A percentile compares a stretch with the other conserved stretches of the same genome.
These are phyloP conservation scores for Erysimum pusillum DNA, from an alignment of 441 rosid genomes.

Conservation along the genomic window DNA sequence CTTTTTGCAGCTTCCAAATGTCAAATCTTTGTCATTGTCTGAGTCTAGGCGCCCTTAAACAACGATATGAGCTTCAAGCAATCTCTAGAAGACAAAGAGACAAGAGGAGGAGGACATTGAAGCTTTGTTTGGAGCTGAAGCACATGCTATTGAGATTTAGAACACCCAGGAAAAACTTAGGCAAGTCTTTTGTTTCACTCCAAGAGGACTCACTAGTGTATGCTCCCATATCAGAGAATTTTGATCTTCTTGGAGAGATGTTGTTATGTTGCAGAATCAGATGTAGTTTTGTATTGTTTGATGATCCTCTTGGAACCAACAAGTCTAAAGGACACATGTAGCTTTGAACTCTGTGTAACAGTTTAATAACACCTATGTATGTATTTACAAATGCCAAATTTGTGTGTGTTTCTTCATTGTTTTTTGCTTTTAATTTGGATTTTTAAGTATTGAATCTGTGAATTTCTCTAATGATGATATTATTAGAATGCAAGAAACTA, in stretches of 20 bases:
- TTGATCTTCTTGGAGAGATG: conserved; percentile 20
- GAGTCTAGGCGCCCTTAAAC: conserved; percentile 17
- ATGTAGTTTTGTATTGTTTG: conserved; percentile 23
- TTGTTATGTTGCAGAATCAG: conserved; percentile 27
- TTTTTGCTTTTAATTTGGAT: background rate
- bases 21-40: conserved; percentile 1
- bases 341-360: conserved; percentile 14
- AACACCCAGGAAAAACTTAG: conserved; percentile 14
- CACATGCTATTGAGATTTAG: background rate
- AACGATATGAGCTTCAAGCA: conserved; percentile 7
- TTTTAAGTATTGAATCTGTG: background rate
- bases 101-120: conserved; percentile 19
- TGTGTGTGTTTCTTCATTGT: background rate
- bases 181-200: conserved; percentile 40
- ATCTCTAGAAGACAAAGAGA: conserved; percentile 13
- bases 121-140: conserved; percentile 15
- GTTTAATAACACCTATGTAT: background rate
- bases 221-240: conserved; percentile 7
- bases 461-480: background rate
- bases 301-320: conserved; percentile 9
- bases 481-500: conserved; percentile 35
- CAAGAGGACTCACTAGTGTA: conserved; percentile 28
- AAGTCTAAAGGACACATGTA: conserved; percentile 32
- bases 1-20: conserved; percentile 6
- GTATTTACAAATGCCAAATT: conserved; percentile 5